Evolutionary conservation across 2,329 filamentous ascomycete species (phyloP).

Genomic region (Colletotrichum endophyticum): DNA sequence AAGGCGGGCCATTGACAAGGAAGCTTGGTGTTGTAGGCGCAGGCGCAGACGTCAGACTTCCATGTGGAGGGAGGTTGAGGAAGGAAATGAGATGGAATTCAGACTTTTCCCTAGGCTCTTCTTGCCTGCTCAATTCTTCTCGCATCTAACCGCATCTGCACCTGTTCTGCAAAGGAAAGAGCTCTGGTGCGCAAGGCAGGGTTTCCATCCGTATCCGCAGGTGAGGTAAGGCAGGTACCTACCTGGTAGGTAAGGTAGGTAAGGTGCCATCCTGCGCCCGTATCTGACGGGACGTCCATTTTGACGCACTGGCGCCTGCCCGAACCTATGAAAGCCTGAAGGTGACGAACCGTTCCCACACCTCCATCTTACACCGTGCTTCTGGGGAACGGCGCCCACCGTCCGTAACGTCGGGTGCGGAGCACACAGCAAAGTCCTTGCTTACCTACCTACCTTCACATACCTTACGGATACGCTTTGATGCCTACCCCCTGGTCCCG

Average conservation of each 20-base stretch:
- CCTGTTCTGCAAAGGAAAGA: not conserved
- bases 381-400: not conserved
- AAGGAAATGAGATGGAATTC: not conserved
- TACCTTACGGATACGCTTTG: not conserved
- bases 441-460: not conserved
- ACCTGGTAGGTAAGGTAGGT: no score
- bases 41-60: not conserved
- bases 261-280: not conserved
- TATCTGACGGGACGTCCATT: not conserved
- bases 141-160: not conserved
- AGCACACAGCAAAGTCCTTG: not conserved
- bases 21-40: not conserved
- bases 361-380: not conserved
- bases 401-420: not conserved
- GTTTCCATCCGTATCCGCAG: not conserved
- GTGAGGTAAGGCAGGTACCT: not conserved
- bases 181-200: not conserved
- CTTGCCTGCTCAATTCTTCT: not conserved
- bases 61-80: not conserved
- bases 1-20: not conserved
- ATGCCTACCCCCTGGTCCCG: not conserved
- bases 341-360: not conserved
- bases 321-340: not conserved
- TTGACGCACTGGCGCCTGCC: not conserved
- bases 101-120: not conserved